These are phyloP conservation scores for Trametes sanguinea DNA, from an alignment of 768 basidiomycete species.

Conservation along the genomic window DNA sequence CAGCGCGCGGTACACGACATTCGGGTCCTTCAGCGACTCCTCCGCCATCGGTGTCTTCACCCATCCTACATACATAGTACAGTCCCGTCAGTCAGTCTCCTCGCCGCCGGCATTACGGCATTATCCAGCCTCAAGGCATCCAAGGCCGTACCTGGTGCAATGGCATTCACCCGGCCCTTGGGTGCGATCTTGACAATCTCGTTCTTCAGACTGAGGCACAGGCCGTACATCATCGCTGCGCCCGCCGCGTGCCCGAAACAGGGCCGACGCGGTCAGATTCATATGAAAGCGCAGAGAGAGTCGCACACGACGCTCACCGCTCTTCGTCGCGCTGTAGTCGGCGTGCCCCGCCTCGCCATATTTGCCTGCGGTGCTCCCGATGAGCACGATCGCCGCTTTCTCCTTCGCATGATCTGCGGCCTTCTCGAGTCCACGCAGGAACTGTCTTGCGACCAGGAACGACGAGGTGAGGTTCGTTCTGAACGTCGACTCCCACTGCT, in stretches of 20 bases:
- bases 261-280: background rate
- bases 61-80: slow-evolving; percentile 29
- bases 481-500: slow-evolving; percentile 64
- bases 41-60: slow-evolving; percentile 65
- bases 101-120: background rate
- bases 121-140: background rate
- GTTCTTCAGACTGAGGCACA: slow-evolving; percentile 70
- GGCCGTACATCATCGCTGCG: slow-evolving; percentile 71
- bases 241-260: background rate
- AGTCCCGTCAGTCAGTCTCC: background rate
- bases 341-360: slow-evolving; percentile 69
- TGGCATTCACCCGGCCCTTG: slow-evolving; percentile 65
- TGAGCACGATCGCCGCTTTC: slow-evolving; percentile 60
- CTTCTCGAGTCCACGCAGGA: slow-evolving; percentile 46
- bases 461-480: slow-evolving; percentile 64
- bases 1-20: slow-evolving; percentile 55
- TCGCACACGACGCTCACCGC: slow-evolving; percentile 45
- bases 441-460: slow-evolving; percentile 69
- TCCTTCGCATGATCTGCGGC: slow-evolving; percentile 44
- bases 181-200: slow-evolving; percentile 80
- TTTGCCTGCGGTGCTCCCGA: slow-evolving; percentile 74
- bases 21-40: slow-evolving; percentile 55
- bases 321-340: slow-evolving; percentile 69
- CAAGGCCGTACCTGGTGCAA: slow-evolving; percentile 61
- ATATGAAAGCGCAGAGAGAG: too few species aligned